phyloP scores from a whole-genome alignment of 2,329 filamentous ascomycete species.

The Xylariaceae sp. region DNA sequence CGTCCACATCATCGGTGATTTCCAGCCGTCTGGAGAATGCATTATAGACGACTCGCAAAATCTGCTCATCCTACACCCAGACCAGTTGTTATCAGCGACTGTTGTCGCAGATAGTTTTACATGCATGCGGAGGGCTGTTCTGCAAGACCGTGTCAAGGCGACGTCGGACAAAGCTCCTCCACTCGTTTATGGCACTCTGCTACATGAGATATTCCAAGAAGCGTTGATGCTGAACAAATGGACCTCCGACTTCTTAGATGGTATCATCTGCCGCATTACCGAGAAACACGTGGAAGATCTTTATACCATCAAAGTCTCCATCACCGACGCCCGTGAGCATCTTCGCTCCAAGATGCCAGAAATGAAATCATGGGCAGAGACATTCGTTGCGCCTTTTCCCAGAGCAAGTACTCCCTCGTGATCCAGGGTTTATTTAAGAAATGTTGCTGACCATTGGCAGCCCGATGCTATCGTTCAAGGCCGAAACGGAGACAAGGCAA shows the following conservation, averaged over 20 bases:
- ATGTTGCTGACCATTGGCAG: conserved; percentile 38
- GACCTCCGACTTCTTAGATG: conserved; percentile 63
- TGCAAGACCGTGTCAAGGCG: conserved; percentile 92
- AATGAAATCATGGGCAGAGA: conserved; percentile 75
- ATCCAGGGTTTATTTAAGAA: conserved; percentile 1
- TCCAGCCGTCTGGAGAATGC: conserved; percentile 66
- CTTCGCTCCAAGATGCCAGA: conserved; percentile 79
- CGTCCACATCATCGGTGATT: conserved; percentile 81
- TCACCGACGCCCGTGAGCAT: conserved; percentile 71
- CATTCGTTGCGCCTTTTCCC: conserved; percentile 71
- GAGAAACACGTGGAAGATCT: conserved; percentile 80
- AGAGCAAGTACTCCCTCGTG: conserved; percentile 45
- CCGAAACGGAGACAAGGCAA: conserved; percentile 69
- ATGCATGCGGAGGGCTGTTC: conserved; percentile 83
- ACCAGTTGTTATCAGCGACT: conserved; percentile 91
- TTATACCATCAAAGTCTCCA: conserved; percentile 77
- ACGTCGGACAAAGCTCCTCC: conserved; percentile 75
- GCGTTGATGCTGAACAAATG: conserved; percentile 80
- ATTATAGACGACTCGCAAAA: conserved; percentile 77
- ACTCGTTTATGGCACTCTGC: conserved; percentile 85
- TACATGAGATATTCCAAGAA: conserved; percentile 94
- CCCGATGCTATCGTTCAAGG: conserved; percentile 72
- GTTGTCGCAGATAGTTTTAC: conserved; percentile 95
- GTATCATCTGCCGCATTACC: conserved; percentile 65
- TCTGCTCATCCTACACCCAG: conserved; percentile 87